Conservation (phyloP, 2,329 filamentous ascomycete genomes). For the Aspergillus quadricinctus region DNA sequence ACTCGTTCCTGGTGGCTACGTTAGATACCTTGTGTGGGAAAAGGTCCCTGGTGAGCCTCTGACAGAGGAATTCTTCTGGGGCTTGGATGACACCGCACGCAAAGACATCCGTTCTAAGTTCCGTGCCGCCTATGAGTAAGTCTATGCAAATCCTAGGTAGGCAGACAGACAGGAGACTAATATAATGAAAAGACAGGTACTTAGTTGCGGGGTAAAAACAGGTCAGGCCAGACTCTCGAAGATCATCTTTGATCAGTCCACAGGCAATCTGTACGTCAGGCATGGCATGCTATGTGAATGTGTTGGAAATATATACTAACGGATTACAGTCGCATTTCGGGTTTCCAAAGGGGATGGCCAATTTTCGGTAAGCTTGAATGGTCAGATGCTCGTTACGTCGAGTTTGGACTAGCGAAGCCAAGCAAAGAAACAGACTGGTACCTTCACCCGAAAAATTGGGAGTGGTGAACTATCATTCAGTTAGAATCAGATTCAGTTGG, state of each 20-base stretch:
- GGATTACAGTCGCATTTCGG: slow-evolving; percentile 10
- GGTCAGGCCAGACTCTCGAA: slow-evolving; percentile 9
- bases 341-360: slow-evolving; percentile 14
- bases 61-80: slow-evolving; percentile 14
- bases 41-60: slow-evolving; percentile 12
- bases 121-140: slow-evolving; percentile 14
- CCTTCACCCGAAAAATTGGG: slow-evolving; percentile 9
- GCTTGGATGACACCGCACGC: slow-evolving; percentile 8
- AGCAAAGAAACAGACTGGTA: slow-evolving; percentile 6
- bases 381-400: slow-evolving; percentile 11
- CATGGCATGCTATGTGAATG: slow-evolving; percentile 5
- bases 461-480: neutral
- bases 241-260: slow-evolving; percentile 16
- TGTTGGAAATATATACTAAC: slow-evolving; percentile 7
- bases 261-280: slow-evolving; percentile 12
- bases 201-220: slow-evolving; percentile 10
- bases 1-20: slow-evolving; percentile 14
- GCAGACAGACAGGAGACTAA: slow-evolving; percentile 3
- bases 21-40: slow-evolving; percentile 16
- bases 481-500: no score
- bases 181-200: slow-evolving; percentile 9
- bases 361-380: slow-evolving; percentile 10
- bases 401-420: slow-evolving; percentile 8
- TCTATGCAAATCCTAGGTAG: slow-evolving; percentile 6
- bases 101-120: slow-evolving; percentile 15